Evolutionary conservation across 208 protist species (phyloP), one percentile per base, ranked within the genome.

Genomic region (Acanthamoeba lenticulata): DNA sequence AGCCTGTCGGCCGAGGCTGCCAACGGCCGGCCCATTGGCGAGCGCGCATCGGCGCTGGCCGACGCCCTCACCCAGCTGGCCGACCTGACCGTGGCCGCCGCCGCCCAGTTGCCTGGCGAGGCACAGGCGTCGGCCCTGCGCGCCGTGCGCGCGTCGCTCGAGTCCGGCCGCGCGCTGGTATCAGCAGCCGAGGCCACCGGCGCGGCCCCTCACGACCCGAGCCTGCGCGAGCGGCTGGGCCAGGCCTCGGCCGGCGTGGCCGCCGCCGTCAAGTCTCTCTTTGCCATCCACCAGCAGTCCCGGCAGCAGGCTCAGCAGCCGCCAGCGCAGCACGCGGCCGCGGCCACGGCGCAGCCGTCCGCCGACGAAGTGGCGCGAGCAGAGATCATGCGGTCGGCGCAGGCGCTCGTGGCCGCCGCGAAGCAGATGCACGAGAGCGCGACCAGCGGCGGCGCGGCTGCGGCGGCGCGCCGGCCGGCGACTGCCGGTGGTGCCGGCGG

Each of bases 241-340:
- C 74, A 85, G 74, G 74, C 74, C 42, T 57, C 74, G 5, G 74
- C 74, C 3, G 44, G 44, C 74, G 74, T 85, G 27, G 74, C 74
- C 38, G 74, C 74, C 19, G 38, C 74, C 0, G 74, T 85, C n/a
- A 85, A 55, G 74, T 45, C 42, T 40, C 74, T 85, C 42, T 85
- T 85, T 17, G 34, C 17, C 65, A 55, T 55, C 38, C 74, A 85
- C 57, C 57, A 65, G 11, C 57, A 65, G 27, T 19, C 27, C 27
- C 1, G 57, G 17, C 52, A 60, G 27, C 57, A 65, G 57, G 27
- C 27, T 3, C 74, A 45, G n/a, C 74, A 85, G 42, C 74, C 24
- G 21, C 44, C 13, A 15, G 3, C 44, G n/a, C 74, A 52, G 27
- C 44, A 27, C 3, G 27, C 67, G 24, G 2, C 42, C 4, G 44